phyloP scores from a whole-genome alignment of 23 red algal species.

The Porphyridium purpureum region DNA sequence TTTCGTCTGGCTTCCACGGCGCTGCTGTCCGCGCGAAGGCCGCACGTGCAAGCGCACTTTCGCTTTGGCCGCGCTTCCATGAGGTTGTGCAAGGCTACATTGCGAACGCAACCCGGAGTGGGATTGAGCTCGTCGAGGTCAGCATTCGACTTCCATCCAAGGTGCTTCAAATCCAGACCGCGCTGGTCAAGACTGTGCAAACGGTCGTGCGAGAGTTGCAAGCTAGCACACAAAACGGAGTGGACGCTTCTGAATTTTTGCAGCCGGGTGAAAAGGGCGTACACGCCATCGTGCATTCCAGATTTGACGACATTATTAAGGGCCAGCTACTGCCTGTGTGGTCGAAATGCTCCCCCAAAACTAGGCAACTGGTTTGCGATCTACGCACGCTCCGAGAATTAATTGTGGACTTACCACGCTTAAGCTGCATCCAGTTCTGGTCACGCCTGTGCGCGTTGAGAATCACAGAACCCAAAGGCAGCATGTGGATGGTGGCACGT shows the following conservation, averaged over 20 bases:
- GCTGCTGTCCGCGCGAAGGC: constrained; percentile 62
- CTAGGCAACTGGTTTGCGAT: neutral
- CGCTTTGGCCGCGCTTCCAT: constrained; percentile 79
- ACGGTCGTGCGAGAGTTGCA: constrained; percentile 8
- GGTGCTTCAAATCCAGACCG: constrained; percentile 5
- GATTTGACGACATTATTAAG: neutral
- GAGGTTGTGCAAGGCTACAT: constrained; percentile 33
- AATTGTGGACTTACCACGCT: neutral
- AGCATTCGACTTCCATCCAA: constrained; percentile 13
- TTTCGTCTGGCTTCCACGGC: constrained; percentile 65
- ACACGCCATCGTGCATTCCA: neutral
- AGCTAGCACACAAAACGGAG: neutral
- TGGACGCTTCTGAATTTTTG: neutral
- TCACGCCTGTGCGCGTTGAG: neutral
- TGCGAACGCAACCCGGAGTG: neutral
- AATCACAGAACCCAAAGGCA: no score
- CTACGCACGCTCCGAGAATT: neutral
- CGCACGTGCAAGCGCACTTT: constrained; percentile 40
- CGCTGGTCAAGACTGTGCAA: constrained; percentile 5
- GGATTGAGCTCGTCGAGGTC: constrained; percentile 71
- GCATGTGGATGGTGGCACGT: neutral
- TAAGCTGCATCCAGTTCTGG: neutral
- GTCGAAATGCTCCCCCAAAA: neutral
- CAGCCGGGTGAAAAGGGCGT: no score
- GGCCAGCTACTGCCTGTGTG: neutral